Percentiles rank a stretch among this genome's conserved stretches.
Conservation (phyloP, 2,329 filamentous ascomycete species). For the Blastomyces parvus region DNA sequence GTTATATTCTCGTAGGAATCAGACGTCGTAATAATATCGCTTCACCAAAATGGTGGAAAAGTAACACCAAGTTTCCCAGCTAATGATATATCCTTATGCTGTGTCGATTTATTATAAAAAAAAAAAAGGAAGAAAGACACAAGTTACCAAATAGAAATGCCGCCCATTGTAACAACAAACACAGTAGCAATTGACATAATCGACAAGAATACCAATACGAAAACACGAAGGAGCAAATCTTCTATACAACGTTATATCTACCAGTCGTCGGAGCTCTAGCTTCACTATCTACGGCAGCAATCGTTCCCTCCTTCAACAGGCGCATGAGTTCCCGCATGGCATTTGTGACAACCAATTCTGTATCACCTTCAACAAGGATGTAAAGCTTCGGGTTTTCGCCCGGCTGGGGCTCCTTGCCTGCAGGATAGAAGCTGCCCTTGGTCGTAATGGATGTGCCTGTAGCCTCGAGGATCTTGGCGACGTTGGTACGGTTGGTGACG, state of each 20-base stretch:
- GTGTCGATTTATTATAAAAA: too few relatives aligned
- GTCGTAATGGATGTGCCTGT: conserved; percentile 95
- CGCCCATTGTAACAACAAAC: neutral
- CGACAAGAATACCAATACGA: neutral
- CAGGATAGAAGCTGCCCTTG: conserved; percentile 81
- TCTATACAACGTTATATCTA: conserved; percentile 72
- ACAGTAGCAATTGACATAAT: neutral
- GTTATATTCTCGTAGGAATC: too few relatives aligned
- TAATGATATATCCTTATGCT: too few relatives aligned
- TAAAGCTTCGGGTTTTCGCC: conserved; percentile 87
- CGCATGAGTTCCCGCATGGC: conserved; percentile 86
- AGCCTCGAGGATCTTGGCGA: conserved; percentile 91
- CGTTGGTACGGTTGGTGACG: conserved; percentile 95
- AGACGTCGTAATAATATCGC: too few relatives aligned
- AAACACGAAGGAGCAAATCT: neutral
- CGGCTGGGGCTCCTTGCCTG: conserved; percentile 67
- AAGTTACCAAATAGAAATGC: neutral
- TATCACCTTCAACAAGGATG: conserved; percentile 95
- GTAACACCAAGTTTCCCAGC: too few relatives aligned
- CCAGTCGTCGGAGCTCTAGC: conserved; percentile 67
- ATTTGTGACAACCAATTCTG: conserved; percentile 79
- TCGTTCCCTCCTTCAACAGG: conserved; percentile 78
- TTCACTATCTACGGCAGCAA: conserved; percentile 81
- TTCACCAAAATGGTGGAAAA: too few relatives aligned
- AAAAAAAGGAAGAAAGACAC: neutral